Percentiles rank a stretch among this genome's conserved stretches.
Evolutionary conservation across 192 early-diverging fungal genomes (phyloP).

Genomic region (Chytriomyces hyalinus): DNA sequence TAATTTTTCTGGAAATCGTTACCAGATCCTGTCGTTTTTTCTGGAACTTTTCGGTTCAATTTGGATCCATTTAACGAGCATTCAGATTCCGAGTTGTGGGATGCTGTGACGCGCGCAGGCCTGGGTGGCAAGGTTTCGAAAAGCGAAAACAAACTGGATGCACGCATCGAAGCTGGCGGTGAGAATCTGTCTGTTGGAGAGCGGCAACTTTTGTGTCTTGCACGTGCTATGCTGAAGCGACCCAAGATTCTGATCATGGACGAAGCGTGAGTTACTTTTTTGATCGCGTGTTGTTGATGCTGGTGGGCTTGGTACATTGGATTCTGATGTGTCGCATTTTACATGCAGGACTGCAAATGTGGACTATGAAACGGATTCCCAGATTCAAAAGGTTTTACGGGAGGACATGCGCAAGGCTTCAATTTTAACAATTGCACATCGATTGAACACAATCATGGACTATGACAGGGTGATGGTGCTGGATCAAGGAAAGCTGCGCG

Average conservation of each 20-base stretch:
- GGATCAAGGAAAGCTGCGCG: slow-evolving; percentile 48
- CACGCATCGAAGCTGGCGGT: slow-evolving; percentile 77
- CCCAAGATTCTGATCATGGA: slow-evolving; percentile 59
- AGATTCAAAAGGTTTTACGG: slow-evolving; percentile 74
- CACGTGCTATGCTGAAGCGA: slow-evolving; percentile 56
- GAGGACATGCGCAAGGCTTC: slow-evolving; percentile 69
- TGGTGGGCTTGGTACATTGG: slow-evolving; percentile 24
- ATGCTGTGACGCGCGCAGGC: slow-evolving; percentile 66
- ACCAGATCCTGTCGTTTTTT: slow-evolving; percentile 81
- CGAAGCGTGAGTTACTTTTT: slow-evolving; percentile 44
- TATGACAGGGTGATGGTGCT: slow-evolving; percentile 59
- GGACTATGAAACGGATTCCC: slow-evolving; percentile 79
- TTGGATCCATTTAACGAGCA: slow-evolving; percentile 73
- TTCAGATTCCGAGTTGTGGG: slow-evolving; percentile 73
- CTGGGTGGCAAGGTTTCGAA: slow-evolving; percentile 63
- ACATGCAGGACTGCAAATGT: slow-evolving; percentile 71
- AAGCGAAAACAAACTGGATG: slow-evolving; percentile 63
- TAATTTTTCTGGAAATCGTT: slow-evolving; percentile 46
- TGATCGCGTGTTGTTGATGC: background rate
- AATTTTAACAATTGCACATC: slow-evolving; percentile 45
- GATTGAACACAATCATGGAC: slow-evolving; percentile 53
- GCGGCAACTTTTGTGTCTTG: slow-evolving; percentile 62
- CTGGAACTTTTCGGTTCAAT: slow-evolving; percentile 62
- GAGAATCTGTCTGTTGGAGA: slow-evolving; percentile 87
- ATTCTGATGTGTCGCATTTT: slow-evolving; percentile 49